Evolutionary conservation across 306 rosid species (phyloP).

Genomic region (Cyclanthera cordifolia): DNA sequence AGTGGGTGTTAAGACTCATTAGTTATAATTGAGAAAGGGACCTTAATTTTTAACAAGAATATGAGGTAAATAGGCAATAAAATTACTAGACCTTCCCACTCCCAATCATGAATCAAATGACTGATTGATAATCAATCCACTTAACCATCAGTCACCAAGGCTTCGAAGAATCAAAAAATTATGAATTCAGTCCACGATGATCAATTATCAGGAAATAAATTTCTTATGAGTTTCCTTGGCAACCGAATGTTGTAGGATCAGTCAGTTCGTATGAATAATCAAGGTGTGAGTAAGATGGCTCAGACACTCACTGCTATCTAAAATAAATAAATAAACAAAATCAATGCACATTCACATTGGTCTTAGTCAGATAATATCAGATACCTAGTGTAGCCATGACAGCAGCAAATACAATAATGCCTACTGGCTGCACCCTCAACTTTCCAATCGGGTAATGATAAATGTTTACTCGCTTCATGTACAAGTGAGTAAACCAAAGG

Average conservation of each 20-base stretch:
- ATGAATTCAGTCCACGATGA: too few relatives aligned
- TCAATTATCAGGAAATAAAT: too few relatives aligned
- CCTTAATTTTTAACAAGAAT: background rate
- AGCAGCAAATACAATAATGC: slow-evolving; percentile 67
- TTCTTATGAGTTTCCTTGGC: too few relatives aligned
- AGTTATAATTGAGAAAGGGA: background rate
- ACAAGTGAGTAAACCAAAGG: slow-evolving; percentile 65
- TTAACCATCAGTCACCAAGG: too few relatives aligned
- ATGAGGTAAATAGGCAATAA: background rate
- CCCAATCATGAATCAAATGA: background rate
- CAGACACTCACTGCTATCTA: too few relatives aligned
- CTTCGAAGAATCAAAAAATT: too few relatives aligned
- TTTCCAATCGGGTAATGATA: slow-evolving; percentile 67
- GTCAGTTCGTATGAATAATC: too few relatives aligned
- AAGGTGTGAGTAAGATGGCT: too few relatives aligned
- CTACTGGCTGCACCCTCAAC: slow-evolving; percentile 69
- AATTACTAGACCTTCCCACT: background rate
- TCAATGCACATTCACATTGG: too few relatives aligned
- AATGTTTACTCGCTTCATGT: slow-evolving; percentile 59
- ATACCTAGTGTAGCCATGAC: slow-evolving; percentile 72
- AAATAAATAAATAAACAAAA: too few relatives aligned
- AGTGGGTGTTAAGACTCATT: background rate
- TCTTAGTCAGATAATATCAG: too few relatives aligned
- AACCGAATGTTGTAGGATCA: too few relatives aligned
- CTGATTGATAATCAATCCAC: background rate